Conservation (phyloP, 2,329 filamentous ascomycete genomes). For the Monosporascus sp. region DNA sequence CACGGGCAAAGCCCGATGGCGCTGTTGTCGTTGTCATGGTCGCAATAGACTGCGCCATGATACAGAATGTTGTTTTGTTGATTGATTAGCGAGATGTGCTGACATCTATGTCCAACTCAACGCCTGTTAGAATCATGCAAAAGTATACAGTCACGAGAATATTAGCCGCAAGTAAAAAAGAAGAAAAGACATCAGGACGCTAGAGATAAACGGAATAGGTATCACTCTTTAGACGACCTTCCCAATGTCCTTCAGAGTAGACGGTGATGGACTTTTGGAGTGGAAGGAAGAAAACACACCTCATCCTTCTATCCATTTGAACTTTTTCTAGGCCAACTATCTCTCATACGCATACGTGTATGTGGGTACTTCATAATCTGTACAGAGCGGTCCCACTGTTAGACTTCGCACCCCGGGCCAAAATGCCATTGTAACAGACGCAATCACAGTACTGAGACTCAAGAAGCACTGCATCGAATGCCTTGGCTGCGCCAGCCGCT, state of each 20-base stretch:
- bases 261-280: too few species aligned
- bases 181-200: background rate
- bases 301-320: too few species aligned
- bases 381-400: background rate
- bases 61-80: conserved; percentile 3
- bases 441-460: background rate
- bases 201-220: background rate
- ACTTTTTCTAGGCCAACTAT: background rate
- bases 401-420: background rate
- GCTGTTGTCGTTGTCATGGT: conserved; percentile 5
- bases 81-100: background rate
- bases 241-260: background rate
- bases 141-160: background rate
- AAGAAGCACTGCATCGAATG: background rate
- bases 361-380: background rate
- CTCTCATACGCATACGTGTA: background rate
- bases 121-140: background rate
- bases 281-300: background rate
- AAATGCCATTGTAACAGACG: background rate
- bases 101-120: background rate
- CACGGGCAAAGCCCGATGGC: conserved; percentile 12
- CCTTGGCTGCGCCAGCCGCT: background rate
- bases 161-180: background rate
- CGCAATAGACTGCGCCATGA: conserved; percentile 19
- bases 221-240: background rate